Evolutionary conservation across 345 rosid genomes (phyloP), one percentile per base, ranked within the genome.

Genomic region (Bruguiera sexangula): DNA sequence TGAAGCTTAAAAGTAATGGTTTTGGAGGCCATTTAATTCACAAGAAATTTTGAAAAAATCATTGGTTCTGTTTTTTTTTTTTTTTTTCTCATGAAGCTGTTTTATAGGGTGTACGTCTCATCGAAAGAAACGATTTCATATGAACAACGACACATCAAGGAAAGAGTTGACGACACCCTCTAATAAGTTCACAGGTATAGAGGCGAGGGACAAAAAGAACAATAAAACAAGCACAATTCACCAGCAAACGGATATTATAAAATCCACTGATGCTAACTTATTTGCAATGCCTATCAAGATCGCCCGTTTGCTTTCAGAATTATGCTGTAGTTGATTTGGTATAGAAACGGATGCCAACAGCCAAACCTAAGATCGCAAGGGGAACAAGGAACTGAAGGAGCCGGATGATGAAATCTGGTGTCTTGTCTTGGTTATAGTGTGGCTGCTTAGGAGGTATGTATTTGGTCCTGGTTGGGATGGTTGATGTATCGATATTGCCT

Each of bases 311-410:
- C 50, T 57, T 59, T 29, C 48, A 31, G 54, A 4, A 9, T 57
- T 53, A 74, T 22, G 73, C 74, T 6, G 62, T 31, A 22, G 52
- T 11, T 50, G 69, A 62, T 73, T 78, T 96, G 72, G 92, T 84
- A 76, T 90, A 89, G 80, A 79, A 77, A 39, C 93, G 97, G 81
- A 90, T 51, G 26, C 88, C 91, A 4, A 92, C 26, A 73, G 99
- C 99, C 86, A 96, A 77, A 21, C 94, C 99, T 80, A 96, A 77
- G 81, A 96, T 89, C 3, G 89, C 81, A 68, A 92, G 85, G 69
- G 98, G 99, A 73, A 89, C 96, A 73, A 92, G 82, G 85, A 96
- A 87, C 78, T 89, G 97, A 31, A 92, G 94, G 50, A 96, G 78
- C 85, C 83, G 90, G 69, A 89, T 68, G 56, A 96, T 21, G 66